Conservation (phyloP, 495 filamentous ascomycete species). For the Usnea hakonensis region DNA sequence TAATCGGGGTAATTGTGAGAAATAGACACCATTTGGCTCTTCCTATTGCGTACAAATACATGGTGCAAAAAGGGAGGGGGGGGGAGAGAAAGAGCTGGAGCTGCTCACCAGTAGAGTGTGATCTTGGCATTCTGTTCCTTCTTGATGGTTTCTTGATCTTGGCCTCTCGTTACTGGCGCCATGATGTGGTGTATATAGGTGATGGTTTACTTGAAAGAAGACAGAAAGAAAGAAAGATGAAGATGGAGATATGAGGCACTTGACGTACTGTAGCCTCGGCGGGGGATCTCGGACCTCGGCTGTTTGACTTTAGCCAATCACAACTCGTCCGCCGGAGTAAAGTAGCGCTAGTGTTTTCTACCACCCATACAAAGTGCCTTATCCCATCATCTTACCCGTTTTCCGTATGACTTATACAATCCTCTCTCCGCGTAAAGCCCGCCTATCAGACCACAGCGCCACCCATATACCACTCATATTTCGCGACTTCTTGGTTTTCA, state of each 20-base stretch:
- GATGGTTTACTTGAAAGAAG: not conserved
- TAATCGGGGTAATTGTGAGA: too few species aligned
- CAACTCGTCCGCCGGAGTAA: not conserved
- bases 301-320: not conserved
- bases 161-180: slow-evolving; percentile 11
- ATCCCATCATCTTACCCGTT: too few species aligned
- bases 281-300: not conserved
- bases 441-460: too few species aligned
- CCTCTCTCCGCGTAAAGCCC: too few species aligned
- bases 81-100: not conserved
- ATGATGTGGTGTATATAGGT: not conserved
- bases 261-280: not conserved
- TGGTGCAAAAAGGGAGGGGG: not conserved
- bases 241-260: not conserved
- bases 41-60: slow-evolving; percentile 12
- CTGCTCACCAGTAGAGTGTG: slow-evolving; percentile 64
- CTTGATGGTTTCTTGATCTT: slow-evolving; percentile 22
- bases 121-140: slow-evolving; percentile 47
- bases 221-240: not conserved
- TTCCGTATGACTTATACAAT: too few species aligned
- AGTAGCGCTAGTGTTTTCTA: not conserved
- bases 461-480: too few species aligned
- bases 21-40: too few species aligned
- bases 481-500: too few species aligned
- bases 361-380: too few species aligned